Evolutionary conservation across 2,329 filamentous ascomycete genomes (phyloP).

Genomic region (Monosporascus sp.): DNA sequence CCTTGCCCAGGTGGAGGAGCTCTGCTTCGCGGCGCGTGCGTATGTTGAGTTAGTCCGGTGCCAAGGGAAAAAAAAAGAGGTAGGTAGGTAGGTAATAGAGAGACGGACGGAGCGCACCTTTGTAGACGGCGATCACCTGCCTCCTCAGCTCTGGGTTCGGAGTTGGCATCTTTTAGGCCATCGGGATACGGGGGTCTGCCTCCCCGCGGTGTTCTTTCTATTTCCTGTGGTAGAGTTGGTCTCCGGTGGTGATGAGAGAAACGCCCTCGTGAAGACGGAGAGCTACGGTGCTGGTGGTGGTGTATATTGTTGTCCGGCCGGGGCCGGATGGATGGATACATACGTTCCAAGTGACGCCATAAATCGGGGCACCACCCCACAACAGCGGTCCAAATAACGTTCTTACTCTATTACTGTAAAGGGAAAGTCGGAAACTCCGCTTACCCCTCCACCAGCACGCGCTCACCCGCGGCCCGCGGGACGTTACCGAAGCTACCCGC

Average conservation of each 20-base stretch:
- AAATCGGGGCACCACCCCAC: too few species aligned
- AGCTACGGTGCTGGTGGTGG: background rate
- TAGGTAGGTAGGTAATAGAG: background rate
- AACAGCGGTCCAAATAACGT: too few species aligned
- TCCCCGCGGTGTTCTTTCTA: too few species aligned
- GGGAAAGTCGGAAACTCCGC: too few species aligned
- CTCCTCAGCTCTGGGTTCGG: conserved; percentile 58
- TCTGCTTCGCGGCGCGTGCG: conserved; percentile 46
- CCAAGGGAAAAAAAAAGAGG: too few species aligned
- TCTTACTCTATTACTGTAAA: too few species aligned
- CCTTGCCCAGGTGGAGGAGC: conserved; percentile 75
- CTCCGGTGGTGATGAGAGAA: too few species aligned
- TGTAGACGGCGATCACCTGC: conserved; percentile 83
- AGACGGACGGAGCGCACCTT: conserved; percentile 53
- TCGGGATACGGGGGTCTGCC: background rate
- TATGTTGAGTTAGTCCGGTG: background rate
- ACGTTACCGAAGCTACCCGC: too few species aligned
- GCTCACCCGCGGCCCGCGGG: too few species aligned
- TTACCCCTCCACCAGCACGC: too few species aligned
- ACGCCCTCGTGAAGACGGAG: too few species aligned
- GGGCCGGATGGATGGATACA: background rate
- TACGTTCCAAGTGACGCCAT: background rate
- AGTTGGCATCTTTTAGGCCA: conserved; percentile 20
- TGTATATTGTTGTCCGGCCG: background rate
- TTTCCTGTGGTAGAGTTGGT: too few species aligned